Evolutionary conservation across 148 eudicot genomes (phyloP).

Genomic region (Spergularia marina): DNA sequence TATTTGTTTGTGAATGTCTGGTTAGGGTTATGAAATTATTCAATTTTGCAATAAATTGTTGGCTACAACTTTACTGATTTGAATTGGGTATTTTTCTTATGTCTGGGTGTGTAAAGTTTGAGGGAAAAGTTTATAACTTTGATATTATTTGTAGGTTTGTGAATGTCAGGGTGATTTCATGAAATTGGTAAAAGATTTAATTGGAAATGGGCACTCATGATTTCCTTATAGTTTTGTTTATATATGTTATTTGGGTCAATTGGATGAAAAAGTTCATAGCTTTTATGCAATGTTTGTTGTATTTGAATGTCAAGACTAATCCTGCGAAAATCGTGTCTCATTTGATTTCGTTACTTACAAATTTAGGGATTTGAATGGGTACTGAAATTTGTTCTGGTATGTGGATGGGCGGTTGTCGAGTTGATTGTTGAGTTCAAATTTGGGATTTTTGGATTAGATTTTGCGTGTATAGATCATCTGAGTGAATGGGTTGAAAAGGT

Average conservation of each 20-base stretch:
- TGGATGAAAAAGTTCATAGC: not conserved
- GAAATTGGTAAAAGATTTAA: not conserved
- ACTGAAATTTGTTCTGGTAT: too few relatives aligned
- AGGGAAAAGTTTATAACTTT: not conserved
- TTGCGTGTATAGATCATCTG: not conserved
- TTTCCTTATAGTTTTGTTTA: not conserved
- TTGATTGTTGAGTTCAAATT: not conserved
- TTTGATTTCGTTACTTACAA: too few relatives aligned
- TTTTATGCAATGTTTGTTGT: not conserved
- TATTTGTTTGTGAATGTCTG: too few relatives aligned
- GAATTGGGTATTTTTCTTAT: not conserved
- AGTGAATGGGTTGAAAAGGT: not conserved
- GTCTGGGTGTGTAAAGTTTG: not conserved
- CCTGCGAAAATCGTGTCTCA: too few relatives aligned
- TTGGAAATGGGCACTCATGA: not conserved
- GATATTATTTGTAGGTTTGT: not conserved
- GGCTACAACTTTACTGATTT: not conserved
- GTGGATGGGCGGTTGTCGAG: not conserved
- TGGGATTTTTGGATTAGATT: too few relatives aligned
- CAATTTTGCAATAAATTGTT: too few relatives aligned
- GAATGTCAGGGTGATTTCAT: not conserved
- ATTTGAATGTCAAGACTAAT: not conserved
- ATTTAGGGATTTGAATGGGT: not conserved
- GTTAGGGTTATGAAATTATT: too few relatives aligned
- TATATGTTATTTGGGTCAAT: not conserved